Base-by-base conservation (phyloP, 1,284 basidiomycete genomes). In the Crepidotus sp. region DNA sequence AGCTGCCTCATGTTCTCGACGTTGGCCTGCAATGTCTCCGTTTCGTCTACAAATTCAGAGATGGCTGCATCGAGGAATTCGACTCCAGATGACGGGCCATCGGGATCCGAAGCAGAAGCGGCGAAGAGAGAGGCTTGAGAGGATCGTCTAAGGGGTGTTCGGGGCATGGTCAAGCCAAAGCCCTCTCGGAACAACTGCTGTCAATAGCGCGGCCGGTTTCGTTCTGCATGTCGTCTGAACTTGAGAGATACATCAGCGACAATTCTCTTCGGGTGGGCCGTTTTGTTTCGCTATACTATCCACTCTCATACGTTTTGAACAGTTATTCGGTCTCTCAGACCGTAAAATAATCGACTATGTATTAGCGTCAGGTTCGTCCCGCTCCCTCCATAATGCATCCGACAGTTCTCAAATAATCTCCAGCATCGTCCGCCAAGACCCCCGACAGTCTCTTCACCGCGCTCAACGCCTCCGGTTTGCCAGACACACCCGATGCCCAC, bases 91-190 rank as follows among this genome's bases (percentile, higher is more conserved):
- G 40, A 31, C 0, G 85, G 81, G 0, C 87, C 83, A 59, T 85
- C 73, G 31, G 78, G 74, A 54, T 76, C 74, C 9, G 71, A 76
- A 9, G 73, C 71, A 0, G 85, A 88, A 24, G 82, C 80, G 6
- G 88, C 89, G 44, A 87, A 85, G 15, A 96, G 77, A 1, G 92
- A 95, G 39, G 91, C 89, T 52, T 94, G 89, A 0, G 92, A 95
- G 50, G 96, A 77, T 45, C 93, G 82, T 32, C 86, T 77, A 14
- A 97, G 77, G 3, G 93, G 93, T 8, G 88, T 92, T 33, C 77
- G 71, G 45, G 74, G 36, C 45, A 50, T 46, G 15, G 10, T 14
- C 6, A 18, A 17, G 6, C 11, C 7, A 3, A 25, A 25, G 25
- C 2, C 25, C 25, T 22, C 21, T 22, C 21, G 6, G 21, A 6